Evolutionary conservation across 2,329 filamentous ascomycete genomes (phyloP).

Genomic region (Trichoderma sp.): DNA sequence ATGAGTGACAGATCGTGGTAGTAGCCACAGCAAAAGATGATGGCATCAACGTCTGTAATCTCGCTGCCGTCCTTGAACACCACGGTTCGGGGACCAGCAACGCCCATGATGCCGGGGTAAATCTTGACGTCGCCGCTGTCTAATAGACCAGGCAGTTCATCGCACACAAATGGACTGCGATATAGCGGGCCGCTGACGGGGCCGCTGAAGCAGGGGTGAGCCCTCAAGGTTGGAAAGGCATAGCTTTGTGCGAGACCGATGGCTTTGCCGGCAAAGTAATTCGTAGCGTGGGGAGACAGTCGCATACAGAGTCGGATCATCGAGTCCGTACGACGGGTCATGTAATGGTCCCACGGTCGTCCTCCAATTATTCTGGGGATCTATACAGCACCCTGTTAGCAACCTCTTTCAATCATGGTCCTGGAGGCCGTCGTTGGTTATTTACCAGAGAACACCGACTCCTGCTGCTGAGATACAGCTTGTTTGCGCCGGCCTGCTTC

Average conservation of each 20-base stretch:
- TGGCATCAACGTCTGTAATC: slow-evolving; percentile 34
- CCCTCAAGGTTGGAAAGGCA: slow-evolving; percentile 3
- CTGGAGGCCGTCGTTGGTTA: background rate
- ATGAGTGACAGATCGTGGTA: slow-evolving; percentile 32
- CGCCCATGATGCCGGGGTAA: slow-evolving; percentile 30
- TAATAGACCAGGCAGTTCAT: slow-evolving; percentile 31
- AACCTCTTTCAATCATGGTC: no score
- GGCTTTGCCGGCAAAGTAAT: slow-evolving; percentile 14
- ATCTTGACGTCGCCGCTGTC: slow-evolving; percentile 29
- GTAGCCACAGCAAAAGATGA: slow-evolving; percentile 36
- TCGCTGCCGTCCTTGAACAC: slow-evolving; percentile 31
- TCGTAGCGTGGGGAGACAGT: slow-evolving; percentile 4
- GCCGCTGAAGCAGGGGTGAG: slow-evolving; percentile 6
- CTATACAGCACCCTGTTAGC: background rate
- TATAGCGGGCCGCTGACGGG: slow-evolving; percentile 22
- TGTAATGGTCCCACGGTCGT: slow-evolving; percentile 12
- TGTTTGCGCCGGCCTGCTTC: slow-evolving; percentile 33
- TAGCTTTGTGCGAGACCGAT: slow-evolving; percentile 12
- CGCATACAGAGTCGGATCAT: background rate
- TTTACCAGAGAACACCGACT: slow-evolving; percentile 30
- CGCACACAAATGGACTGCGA: slow-evolving; percentile 31
- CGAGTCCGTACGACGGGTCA: slow-evolving; percentile 6
- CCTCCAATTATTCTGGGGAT: slow-evolving; percentile 11
- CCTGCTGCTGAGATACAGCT: slow-evolving; percentile 45
- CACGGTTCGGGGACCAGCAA: slow-evolving; percentile 32